These are phyloP conservation scores for Phytophthora europaea DNA, from an alignment of 352 stramenopile genomes.

Conservation along the genomic window DNA sequence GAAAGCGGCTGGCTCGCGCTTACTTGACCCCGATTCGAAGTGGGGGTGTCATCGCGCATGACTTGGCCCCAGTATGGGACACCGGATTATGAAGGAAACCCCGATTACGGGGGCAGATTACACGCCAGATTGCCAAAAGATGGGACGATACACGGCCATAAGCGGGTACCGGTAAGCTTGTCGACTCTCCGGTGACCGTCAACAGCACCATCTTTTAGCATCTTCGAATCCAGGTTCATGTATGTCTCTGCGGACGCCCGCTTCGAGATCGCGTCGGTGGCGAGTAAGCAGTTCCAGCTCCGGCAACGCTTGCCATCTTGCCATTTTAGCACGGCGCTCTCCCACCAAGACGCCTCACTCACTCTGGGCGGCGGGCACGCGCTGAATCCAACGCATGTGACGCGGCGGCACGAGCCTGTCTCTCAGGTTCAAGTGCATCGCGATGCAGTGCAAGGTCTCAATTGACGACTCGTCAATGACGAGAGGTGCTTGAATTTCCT, in stretches of 20 bases:
- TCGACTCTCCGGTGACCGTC: neutral
- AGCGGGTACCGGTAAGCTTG: neutral
- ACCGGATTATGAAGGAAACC: neutral
- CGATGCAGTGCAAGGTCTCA: constrained; percentile 9
- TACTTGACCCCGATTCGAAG: constrained; percentile 28
- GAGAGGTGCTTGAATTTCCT: constrained; percentile 29
- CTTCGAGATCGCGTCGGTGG: neutral
- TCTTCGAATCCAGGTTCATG: neutral
- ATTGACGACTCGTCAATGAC: neutral
- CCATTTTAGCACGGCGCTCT: neutral
- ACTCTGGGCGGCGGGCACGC: neutral
- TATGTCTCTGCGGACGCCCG: neutral
- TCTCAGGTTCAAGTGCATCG: neutral
- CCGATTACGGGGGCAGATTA: constrained; percentile 21
- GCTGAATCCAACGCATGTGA: constrained; percentile 9
- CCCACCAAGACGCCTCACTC: neutral
- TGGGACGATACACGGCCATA: constrained; percentile 8
- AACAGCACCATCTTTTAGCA: neutral
- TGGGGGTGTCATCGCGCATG: constrained; percentile 23
- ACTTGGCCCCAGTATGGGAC: constrained; percentile 34
- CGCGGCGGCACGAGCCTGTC: constrained; percentile 8
- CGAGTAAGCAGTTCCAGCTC: neutral
- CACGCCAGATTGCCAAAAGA: constrained; percentile 17
- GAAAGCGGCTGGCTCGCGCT: constrained; percentile 17
- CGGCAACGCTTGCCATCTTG: neutral